Evolutionary conservation across 1,284 basidiomycete species (phyloP).

Genomic region (Porogramme epimiltina): DNA sequence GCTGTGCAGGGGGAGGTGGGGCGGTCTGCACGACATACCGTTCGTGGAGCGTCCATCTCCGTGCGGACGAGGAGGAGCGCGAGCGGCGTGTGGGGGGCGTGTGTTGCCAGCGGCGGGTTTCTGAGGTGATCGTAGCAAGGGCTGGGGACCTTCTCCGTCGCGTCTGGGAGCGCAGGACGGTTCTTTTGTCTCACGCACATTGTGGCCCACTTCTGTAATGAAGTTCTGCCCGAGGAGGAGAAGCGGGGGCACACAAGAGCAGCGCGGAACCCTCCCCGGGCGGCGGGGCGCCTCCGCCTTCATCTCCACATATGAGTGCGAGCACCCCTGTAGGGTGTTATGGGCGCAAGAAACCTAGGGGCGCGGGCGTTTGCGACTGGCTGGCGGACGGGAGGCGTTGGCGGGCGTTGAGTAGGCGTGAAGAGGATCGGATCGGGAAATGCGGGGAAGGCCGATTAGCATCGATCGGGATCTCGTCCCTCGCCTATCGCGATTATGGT

Average conservation of each 20-base stretch:
- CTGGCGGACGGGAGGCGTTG: not conserved
- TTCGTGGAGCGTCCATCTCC: not conserved
- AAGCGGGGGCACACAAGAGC: not conserved
- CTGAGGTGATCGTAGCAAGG: not conserved
- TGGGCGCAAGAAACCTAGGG: not conserved
- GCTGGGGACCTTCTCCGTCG: not conserved
- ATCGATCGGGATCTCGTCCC: constrained; percentile 14
- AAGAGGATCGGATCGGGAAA: constrained; percentile 18
- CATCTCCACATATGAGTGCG: not conserved
- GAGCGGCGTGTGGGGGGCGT: constrained; percentile 12
- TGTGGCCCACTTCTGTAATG: not conserved
- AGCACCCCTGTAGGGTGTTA: not conserved
- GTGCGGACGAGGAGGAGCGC: not conserved
- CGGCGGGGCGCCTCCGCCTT: not conserved
- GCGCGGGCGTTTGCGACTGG: not conserved
- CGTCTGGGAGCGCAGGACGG: not conserved
- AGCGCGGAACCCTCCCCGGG: not conserved
- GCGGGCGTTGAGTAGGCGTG: constrained; percentile 12
- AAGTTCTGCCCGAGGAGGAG: not conserved
- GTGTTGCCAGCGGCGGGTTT: not conserved
- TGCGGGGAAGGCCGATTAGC: constrained; percentile 18
- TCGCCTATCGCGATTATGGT: constrained; percentile 20
- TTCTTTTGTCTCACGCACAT: constrained; percentile 9
- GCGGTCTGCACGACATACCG: constrained; percentile 8
- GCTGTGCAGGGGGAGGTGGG: constrained; percentile 13